phyloP scores from a whole-genome alignment of 257 asterid genomes.

The Paraleonurus japonicus region DNA sequence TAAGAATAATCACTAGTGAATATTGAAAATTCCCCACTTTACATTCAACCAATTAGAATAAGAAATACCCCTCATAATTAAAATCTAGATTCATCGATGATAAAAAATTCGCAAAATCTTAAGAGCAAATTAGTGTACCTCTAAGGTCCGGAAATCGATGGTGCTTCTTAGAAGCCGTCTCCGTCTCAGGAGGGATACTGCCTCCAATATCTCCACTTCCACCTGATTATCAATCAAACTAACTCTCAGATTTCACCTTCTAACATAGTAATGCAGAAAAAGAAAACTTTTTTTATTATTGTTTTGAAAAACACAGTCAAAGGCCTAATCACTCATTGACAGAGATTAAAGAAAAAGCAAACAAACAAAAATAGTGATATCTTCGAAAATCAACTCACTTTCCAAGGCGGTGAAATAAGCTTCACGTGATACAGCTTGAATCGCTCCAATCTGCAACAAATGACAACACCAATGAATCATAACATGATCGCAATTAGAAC shows the following conservation, averaged over 20 bases:
- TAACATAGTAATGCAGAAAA: too few species aligned
- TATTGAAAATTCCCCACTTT: background rate
- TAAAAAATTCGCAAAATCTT: too few species aligned
- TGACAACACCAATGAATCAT: background rate
- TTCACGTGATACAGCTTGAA: constrained; percentile 84
- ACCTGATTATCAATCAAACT: constrained; percentile 38
- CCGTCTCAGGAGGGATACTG: constrained; percentile 44
- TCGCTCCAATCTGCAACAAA: constrained; percentile 68
- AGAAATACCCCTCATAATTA: too few species aligned
- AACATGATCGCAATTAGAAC: too few species aligned
- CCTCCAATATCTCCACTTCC: constrained; percentile 42
- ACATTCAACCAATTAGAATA: background rate
- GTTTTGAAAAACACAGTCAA: too few species aligned
- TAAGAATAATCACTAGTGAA: too few species aligned
- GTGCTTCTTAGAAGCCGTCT: constrained; percentile 51
- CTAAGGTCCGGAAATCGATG: constrained; percentile 61
- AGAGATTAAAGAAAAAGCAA: background rate
- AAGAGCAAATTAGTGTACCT: too few species aligned
- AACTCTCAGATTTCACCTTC: background rate
- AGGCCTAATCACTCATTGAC: background rate
- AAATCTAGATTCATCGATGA: background rate
- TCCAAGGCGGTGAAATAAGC: constrained; percentile 74
- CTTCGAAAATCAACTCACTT: constrained; percentile 43
- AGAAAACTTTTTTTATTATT: too few species aligned
- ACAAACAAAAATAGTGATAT: background rate